Evolutionary conservation across 2,329 filamentous ascomycete genomes (phyloP).

Genomic region (Claviceps arundinis): DNA sequence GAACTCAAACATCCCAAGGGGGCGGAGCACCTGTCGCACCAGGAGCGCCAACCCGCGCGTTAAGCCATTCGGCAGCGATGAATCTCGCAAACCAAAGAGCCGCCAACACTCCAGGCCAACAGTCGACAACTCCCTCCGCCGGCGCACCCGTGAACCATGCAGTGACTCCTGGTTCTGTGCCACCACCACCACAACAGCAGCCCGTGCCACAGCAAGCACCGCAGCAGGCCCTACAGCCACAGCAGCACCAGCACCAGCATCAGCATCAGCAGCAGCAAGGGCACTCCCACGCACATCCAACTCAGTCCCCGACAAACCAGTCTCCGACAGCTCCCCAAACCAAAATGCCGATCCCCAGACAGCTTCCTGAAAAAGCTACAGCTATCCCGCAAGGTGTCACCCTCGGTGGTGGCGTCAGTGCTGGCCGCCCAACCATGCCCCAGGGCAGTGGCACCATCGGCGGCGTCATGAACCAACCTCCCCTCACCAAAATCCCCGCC

Average conservation of each 20-base stretch:
- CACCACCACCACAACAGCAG: slow-evolving; percentile 19
- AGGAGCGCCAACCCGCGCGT: slow-evolving; percentile 25
- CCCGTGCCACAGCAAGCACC: slow-evolving; percentile 16
- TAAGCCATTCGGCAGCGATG: slow-evolving; percentile 38
- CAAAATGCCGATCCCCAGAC: slow-evolving; percentile 76
- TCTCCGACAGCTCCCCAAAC: slow-evolving; percentile 30
- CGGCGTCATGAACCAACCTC: slow-evolving; percentile 78
- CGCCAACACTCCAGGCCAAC: slow-evolving; percentile 21
- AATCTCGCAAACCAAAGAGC: slow-evolving; percentile 32
- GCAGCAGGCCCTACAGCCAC: slow-evolving; percentile 18
- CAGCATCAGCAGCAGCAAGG: slow-evolving; percentile 24
- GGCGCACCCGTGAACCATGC: slow-evolving; percentile 18
- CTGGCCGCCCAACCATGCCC: slow-evolving; percentile 69
- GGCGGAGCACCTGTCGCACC: slow-evolving; percentile 25
- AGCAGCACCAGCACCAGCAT: slow-evolving; percentile 10
- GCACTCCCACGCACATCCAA: slow-evolving; percentile 36
- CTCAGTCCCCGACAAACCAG: slow-evolving; percentile 29
- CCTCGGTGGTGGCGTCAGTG: slow-evolving; percentile 47
- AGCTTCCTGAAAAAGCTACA: slow-evolving; percentile 53
- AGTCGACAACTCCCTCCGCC: slow-evolving; percentile 12
- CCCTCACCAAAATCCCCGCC: slow-evolving; percentile 65
- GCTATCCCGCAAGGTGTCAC: slow-evolving; percentile 60
- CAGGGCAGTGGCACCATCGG: slow-evolving; percentile 64
- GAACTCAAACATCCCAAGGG: slow-evolving; percentile 37
- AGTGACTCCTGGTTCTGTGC: slow-evolving; percentile 18